phyloP scores from a whole-genome alignment of 2,329 filamentous ascomycete genomes.

The Ceratocystis huliohia region DNA sequence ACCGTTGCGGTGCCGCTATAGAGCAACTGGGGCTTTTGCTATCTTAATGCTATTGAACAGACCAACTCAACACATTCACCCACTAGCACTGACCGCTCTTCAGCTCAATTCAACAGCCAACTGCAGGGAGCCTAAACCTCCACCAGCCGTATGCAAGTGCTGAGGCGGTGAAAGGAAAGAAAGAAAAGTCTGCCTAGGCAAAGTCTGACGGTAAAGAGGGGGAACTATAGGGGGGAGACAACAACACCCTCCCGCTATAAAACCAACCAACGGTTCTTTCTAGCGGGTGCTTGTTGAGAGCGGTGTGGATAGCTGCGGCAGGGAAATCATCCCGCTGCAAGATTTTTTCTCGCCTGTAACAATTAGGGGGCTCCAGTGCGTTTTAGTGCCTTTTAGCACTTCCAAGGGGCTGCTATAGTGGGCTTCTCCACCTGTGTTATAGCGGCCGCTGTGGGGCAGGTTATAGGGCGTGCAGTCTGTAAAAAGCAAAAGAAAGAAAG shows the following conservation, averaged over 20 bases:
- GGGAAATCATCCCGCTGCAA: background rate
- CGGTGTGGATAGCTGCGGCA: background rate
- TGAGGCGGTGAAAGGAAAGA: background rate
- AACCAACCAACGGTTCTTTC: background rate
- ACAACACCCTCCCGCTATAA: background rate
- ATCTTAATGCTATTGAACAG: background rate
- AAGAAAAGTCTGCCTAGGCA: background rate
- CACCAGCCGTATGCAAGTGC: background rate
- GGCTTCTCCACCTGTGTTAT: background rate
- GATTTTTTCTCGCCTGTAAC: background rate
- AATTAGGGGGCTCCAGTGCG: too few species aligned
- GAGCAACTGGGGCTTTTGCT: too few species aligned
- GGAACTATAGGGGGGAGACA: background rate
- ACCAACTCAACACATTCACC: background rate
- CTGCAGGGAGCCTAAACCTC: background rate
- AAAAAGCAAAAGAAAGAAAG: background rate
- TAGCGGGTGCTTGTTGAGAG: background rate
- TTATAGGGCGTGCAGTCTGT: background rate
- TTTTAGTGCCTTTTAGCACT: too few species aligned
- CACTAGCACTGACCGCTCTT: slow-evolving; percentile 4
- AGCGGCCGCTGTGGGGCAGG: background rate
- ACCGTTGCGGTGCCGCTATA: background rate
- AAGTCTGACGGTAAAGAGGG: background rate
- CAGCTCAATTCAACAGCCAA: background rate
- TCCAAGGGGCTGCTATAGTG: too few species aligned